Evolutionary conservation across 768 basidiomycete species (phyloP), one percentile per base, ranked within the genome.

Genomic region (Leucosporidium scottii): DNA sequence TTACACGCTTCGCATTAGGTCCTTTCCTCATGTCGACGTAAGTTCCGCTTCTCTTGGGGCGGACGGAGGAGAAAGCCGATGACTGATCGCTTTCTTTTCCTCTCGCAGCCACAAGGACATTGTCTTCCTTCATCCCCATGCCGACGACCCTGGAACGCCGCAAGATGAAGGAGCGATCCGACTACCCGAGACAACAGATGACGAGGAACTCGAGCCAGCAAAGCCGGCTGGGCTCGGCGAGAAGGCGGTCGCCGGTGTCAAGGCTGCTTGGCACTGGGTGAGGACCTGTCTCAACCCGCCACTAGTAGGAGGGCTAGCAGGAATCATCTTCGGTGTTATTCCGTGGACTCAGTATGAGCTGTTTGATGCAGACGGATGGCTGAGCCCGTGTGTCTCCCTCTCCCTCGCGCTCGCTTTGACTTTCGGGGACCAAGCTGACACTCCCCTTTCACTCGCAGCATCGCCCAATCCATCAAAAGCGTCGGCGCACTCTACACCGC

Each of bases 401-500:
- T 30, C 23, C 50, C 23, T 51, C 3, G n/a, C n/a, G n/a, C n/a
- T n/a, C 50, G 9, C 21, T 27, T 17, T 18, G 3, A 25, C n/a
- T 5, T 55, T 10, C 17, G 27, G n/a, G 6, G 54, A 30, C 6
- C 4, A 30, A 55, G 27, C 27, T n/a, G 13, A 54, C 54, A 8
- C 50, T n/a, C 17, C 50, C 8, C 50, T 51, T 27, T 17, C 17
- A 5, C 50, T n/a, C 50, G 23, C n/a, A 55, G 54, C 7, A 21
- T 72, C 56, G 75, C 74, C 3, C 54, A 71, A 39, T 53, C 50
- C 4, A 31, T 72, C 25, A 58, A 59, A 47, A 68, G 59, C 23
- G 57, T 79, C 15, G 78, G 78, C 17, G 63, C 64, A 25, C 72
- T 79, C 23, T 79, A 77, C 60, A 74, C 77, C 9, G 75, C 69